Conservation (phyloP, 2,329 filamentous ascomycete genomes). For the Daldinia eschscholtzii region DNA sequence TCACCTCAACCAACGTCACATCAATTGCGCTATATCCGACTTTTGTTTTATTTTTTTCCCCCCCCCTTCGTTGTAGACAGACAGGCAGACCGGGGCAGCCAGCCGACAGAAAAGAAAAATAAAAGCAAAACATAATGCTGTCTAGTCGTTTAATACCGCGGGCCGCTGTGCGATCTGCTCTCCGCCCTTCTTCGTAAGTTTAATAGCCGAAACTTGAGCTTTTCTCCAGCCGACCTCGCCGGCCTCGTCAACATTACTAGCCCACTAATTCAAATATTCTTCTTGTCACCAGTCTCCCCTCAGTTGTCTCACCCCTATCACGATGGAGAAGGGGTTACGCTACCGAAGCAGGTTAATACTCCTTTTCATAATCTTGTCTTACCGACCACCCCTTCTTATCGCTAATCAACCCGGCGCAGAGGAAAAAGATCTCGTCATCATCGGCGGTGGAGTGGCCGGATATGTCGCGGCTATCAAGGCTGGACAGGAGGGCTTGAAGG, state of each 20-base stretch:
- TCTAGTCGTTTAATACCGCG: slow-evolving; percentile 72
- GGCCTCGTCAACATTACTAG: slow-evolving; percentile 47
- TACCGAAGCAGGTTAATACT: slow-evolving; percentile 66
- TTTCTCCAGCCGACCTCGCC: slow-evolving; percentile 28
- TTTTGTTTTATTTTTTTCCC: slow-evolving; percentile 1
- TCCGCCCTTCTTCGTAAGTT: slow-evolving; percentile 67
- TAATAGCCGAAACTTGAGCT: slow-evolving; percentile 37
- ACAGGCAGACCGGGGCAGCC: slow-evolving; percentile 32
- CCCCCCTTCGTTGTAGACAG: slow-evolving; percentile 33
- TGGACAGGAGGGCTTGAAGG: slow-evolving; percentile 96
- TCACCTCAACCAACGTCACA: slow-evolving; percentile 21
- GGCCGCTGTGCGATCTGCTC: slow-evolving; percentile 68
- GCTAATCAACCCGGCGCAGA: slow-evolving; percentile 63
- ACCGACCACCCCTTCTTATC: slow-evolving; percentile 61
- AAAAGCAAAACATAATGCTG: slow-evolving; percentile 63
- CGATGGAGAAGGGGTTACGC: slow-evolving; percentile 72
- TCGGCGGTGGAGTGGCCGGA: slow-evolving; percentile 96
- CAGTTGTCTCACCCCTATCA: slow-evolving; percentile 62
- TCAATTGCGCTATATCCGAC: slow-evolving; percentile 13
- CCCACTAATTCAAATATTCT: slow-evolving; percentile 37
- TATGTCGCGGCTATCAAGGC: slow-evolving; percentile 99
- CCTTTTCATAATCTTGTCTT: slow-evolving; percentile 46
- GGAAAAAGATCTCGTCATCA: slow-evolving; percentile 97
- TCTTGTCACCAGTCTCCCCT: slow-evolving; percentile 60
- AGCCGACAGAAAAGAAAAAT: slow-evolving; percentile 48